These are phyloP conservation scores for Colletotrichum salicis DNA, from an alignment of 2,329 filamentous ascomycete genomes.

Conservation along the genomic window DNA sequence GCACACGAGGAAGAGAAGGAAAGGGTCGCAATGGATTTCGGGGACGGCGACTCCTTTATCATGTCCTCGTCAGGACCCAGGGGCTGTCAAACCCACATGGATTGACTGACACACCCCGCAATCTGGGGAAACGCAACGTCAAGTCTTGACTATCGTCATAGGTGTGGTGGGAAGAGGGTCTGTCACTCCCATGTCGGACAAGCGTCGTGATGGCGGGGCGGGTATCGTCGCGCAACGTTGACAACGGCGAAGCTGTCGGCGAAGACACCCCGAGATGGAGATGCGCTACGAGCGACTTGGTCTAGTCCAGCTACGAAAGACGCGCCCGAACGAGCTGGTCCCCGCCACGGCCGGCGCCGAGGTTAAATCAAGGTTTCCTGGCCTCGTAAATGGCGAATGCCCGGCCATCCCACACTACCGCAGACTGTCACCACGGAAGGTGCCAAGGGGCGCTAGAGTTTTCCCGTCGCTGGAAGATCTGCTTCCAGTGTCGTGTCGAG, in stretches of 20 bases:
- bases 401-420: neutral
- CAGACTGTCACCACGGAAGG: neutral
- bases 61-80: neutral
- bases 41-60: constrained; percentile 5
- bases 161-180: neutral
- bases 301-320: neutral
- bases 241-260: neutral
- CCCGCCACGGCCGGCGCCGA: neutral
- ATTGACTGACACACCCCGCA: neutral
- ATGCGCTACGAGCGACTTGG: neutral
- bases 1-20: neutral
- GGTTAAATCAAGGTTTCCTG: constrained; percentile 1
- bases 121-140: neutral
- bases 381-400: neutral
- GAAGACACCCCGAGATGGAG: neutral
- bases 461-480: constrained; percentile 24
- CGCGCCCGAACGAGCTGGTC: no score
- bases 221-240: constrained; percentile 1
- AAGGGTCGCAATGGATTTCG: neutral
- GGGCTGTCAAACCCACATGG: neutral
- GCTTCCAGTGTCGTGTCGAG: neutral
- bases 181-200: neutral
- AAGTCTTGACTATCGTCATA: neutral
- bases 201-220: neutral
- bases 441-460: neutral